Percentiles rank a stretch among this genome's conserved stretches.
These are phyloP conservation scores for Dictyostelium citrinum DNA, from an alignment of 78 protist genomes.

Conservation along the genomic window DNA sequence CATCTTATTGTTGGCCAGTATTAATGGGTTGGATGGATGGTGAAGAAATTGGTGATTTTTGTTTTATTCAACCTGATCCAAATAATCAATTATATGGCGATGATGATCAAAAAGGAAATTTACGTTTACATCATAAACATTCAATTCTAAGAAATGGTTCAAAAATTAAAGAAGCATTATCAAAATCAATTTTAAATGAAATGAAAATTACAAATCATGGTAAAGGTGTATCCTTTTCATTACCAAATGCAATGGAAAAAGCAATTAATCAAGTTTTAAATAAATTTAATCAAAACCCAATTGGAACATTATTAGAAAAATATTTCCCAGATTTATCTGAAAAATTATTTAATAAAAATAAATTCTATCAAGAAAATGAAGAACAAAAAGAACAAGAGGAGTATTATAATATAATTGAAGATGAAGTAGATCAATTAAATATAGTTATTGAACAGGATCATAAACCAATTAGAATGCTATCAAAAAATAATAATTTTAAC, in stretches of 20 bases:
- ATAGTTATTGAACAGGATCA: no score
- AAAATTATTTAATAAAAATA: background rate
- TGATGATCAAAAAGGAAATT: background rate
- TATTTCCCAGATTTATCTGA: background rate
- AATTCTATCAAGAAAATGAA: background rate
- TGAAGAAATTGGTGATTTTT: background rate
- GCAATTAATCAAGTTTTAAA: background rate
- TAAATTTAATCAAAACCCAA: background rate
- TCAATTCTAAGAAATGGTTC: background rate
- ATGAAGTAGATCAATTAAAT: no score
- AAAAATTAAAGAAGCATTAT: background rate
- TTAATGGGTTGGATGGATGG: slow-evolving; percentile 72
- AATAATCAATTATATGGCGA: background rate
- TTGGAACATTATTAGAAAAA: background rate
- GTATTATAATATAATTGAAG: no score
- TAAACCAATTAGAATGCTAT: background rate
- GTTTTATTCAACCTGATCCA: slow-evolving; percentile 51
- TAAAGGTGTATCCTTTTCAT: background rate
- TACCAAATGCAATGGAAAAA: background rate
- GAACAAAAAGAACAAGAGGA: background rate
- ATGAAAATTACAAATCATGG: background rate
- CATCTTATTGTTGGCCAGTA: slow-evolving; percentile 70
- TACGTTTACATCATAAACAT: background rate
- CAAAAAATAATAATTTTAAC: background rate
- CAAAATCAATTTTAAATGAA: background rate